phyloP scores from a whole-genome alignment of 805 yeast species.

The Metschnikowia reukaufii region DNA sequence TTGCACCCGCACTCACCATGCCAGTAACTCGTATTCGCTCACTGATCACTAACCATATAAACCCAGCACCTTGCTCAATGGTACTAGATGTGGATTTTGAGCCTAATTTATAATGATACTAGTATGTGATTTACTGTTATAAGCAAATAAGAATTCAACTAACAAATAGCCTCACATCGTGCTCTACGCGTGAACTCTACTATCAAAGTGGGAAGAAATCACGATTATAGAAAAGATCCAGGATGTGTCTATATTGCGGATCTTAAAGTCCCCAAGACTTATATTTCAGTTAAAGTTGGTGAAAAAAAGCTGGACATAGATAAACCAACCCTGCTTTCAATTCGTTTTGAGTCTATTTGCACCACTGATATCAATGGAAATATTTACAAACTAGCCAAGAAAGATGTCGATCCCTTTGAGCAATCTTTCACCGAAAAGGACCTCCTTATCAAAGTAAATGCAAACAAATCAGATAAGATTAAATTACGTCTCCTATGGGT shows the following conservation, averaged over 20 bases:
- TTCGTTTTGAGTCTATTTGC: conserved; percentile 31
- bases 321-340: conserved; percentile 20
- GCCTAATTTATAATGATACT: conserved; percentile 12
- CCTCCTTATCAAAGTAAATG: conserved; percentile 17
- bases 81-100: conserved; percentile 20
- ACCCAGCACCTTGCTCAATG: conserved; percentile 1
- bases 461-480: conserved; percentile 19
- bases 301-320: not conserved
- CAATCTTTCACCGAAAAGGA: conserved; percentile 9
- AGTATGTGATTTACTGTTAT: conserved; percentile 12
- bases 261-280: conserved; percentile 32
- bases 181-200: conserved; percentile 12
- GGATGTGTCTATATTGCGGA: conserved; percentile 28
- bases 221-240: conserved; percentile 21
- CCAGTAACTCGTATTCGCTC: not conserved
- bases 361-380: conserved; percentile 30
- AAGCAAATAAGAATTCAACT: not conserved
- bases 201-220: conserved; percentile 29
- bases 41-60: not conserved
- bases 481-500: conserved; percentile 23
- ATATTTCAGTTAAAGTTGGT: conserved; percentile 23
- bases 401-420: conserved; percentile 14
- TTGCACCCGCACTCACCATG: not conserved
- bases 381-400: conserved; percentile 21
- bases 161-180: conserved; percentile 18